phyloP scores from a whole-genome alignment of 129 eudicot species.

The Arctium lappa region DNA sequence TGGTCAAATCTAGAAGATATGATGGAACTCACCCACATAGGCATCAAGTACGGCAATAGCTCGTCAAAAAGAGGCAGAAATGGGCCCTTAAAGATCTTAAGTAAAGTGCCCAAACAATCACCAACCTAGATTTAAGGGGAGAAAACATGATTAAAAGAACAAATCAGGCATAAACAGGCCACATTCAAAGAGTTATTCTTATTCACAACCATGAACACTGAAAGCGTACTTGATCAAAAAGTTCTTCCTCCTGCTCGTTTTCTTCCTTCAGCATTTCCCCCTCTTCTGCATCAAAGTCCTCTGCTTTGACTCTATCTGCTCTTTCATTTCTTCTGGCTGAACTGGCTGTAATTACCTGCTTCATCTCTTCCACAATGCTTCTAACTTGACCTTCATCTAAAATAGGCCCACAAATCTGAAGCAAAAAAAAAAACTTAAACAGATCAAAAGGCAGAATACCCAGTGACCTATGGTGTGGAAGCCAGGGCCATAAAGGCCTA shows the following conservation, averaged over 20 bases:
- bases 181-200: not conserved
- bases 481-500: too few species aligned
- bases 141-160: not conserved
- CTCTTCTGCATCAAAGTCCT: constrained; percentile 98
- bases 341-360: constrained; percentile 83
- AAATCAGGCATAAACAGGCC: not conserved
- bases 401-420: constrained; percentile 77
- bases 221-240: constrained; percentile 72
- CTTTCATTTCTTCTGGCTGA: constrained; percentile 76
- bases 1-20: too few species aligned
- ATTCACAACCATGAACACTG: not conserved
- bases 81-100: constrained; percentile 52
- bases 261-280: constrained; percentile 90
- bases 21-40: constrained; percentile 80
- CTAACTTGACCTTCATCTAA: constrained; percentile 83
- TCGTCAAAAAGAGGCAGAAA: constrained; percentile 67
- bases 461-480: not conserved
- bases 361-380: constrained; percentile 87
- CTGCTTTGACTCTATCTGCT: constrained; percentile 89
- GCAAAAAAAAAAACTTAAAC: not conserved
- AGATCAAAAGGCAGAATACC: not conserved
- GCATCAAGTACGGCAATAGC: constrained; percentile 43
- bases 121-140: constrained; percentile 59
- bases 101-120: constrained; percentile 65
- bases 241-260: constrained; percentile 95